phyloP scores from a whole-genome alignment of 139 green algal genomes.

The Trebouxia sp. region DNA sequence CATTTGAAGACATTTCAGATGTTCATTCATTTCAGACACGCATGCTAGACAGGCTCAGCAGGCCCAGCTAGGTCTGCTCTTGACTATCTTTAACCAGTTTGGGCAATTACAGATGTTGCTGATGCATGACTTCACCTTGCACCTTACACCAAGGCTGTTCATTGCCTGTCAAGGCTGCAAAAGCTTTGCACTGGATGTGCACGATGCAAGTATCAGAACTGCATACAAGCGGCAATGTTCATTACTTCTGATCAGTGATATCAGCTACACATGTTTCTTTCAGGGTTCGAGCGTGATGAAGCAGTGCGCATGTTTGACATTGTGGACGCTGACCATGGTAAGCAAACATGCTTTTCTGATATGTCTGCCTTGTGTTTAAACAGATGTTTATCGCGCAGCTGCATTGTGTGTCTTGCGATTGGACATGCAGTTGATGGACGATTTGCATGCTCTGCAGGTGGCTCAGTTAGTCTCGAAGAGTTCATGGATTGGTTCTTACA shows the following conservation, averaged over 20 bases:
- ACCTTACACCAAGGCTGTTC: too few relatives aligned
- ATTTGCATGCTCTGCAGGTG: not conserved
- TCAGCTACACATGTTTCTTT: not conserved
- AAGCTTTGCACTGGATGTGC: not conserved
- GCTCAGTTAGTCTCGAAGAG: conserved; percentile 24
- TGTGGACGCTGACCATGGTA: conserved; percentile 28
- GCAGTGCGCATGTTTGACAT: conserved; percentile 28
- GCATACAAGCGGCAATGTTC: not conserved
- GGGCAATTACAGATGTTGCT: too few relatives aligned
- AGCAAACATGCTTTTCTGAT: not conserved
- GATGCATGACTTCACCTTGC: too few relatives aligned
- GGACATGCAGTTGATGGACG: not conserved
- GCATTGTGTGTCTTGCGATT: not conserved
- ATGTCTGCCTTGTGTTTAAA: too few relatives aligned
- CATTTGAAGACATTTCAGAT: too few relatives aligned
- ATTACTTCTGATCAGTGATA: too few relatives aligned
- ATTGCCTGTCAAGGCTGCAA: too few relatives aligned
- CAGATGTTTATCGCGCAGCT: too few relatives aligned
- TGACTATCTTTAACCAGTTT: too few relatives aligned
- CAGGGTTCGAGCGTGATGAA: conserved; percentile 19
- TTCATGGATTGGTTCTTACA: conserved; percentile 31
- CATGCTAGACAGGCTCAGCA: too few relatives aligned
- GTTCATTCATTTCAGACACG: too few relatives aligned
- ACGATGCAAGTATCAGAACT: not conserved
- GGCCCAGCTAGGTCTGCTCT: too few relatives aligned